phyloP scores from a whole-genome alignment of 2,329 filamentous ascomycete genomes.

The Hansfordia pulvinata region DNA sequence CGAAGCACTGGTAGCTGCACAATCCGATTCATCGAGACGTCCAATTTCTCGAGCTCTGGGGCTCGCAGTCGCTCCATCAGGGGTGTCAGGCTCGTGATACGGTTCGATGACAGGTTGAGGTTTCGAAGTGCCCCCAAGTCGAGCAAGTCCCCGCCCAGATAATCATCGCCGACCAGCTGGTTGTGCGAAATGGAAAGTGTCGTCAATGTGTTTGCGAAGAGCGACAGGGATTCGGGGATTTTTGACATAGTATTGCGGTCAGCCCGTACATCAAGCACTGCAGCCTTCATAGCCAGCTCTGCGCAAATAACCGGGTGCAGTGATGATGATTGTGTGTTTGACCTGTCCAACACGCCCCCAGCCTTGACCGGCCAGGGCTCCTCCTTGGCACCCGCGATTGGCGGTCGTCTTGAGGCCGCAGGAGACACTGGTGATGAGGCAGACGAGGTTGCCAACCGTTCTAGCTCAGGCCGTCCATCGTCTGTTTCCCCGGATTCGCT shows the following conservation, averaged over 20 bases:
- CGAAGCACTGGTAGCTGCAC: constrained; percentile 54
- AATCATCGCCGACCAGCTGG: constrained; percentile 49
- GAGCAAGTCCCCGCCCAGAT: constrained; percentile 48
- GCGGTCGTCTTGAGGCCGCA: too few relatives aligned
- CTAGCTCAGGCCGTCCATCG: constrained; percentile 35
- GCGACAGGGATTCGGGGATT: constrained; percentile 58
- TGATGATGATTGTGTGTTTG: constrained; percentile 48
- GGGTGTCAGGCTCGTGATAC: constrained; percentile 55
- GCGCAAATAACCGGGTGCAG: constrained; percentile 44
- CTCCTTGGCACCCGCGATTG: too few relatives aligned
- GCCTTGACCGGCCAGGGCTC: constrained; percentile 40
- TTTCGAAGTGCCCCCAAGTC: constrained; percentile 63
- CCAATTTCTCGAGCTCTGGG: constrained; percentile 60
- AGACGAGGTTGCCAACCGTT: constrained; percentile 44
- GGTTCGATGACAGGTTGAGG: constrained; percentile 62
- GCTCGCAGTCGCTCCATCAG: constrained; percentile 57
- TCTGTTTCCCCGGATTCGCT: too few relatives aligned
- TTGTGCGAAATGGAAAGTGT: constrained; percentile 67
- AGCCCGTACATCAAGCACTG: constrained; percentile 46
- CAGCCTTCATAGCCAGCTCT: constrained; percentile 37
- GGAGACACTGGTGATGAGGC: constrained; percentile 38
- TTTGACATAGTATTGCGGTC: constrained; percentile 63
- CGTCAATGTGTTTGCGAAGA: constrained; percentile 57
- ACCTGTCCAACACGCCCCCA: constrained; percentile 56
- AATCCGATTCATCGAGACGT: constrained; percentile 75